phyloP scores from a whole-genome alignment of 768 basidiomycete genomes.

The Pleurotus citrinopileatus region DNA sequence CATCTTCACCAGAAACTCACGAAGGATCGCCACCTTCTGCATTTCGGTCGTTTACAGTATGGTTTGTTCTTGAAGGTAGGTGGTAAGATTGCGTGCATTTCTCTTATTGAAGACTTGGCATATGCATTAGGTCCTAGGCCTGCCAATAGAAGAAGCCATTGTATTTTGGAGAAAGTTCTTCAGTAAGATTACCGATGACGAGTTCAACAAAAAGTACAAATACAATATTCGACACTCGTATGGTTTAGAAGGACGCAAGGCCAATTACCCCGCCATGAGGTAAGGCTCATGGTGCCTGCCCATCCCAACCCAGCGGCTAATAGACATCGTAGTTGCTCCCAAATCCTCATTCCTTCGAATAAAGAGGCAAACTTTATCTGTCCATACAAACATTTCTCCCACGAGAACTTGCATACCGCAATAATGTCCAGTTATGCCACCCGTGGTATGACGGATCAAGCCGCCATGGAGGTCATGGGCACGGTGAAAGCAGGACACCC shows the following conservation, averaged over 20 bases:
- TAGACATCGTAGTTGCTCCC: conserved; percentile 67
- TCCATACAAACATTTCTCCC: conserved; percentile 87
- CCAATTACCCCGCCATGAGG: conserved; percentile 94
- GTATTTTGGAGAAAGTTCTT: conserved; percentile 93
- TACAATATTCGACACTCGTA: conserved; percentile 97
- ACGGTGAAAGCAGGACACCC: conserved; percentile 79
- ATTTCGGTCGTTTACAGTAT: conserved; percentile 88
- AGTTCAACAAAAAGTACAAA: conserved; percentile 96
- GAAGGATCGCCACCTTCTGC: conserved; percentile 84
- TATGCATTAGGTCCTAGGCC: conserved; percentile 90
- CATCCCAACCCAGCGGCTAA: neutral
- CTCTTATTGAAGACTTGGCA: no score
- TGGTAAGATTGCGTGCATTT: conserved; percentile 2
- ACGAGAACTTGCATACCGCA: conserved; percentile 78
- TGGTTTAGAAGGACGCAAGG: conserved; percentile 91
- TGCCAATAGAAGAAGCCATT: conserved; percentile 93
- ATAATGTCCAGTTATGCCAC: conserved; percentile 67
- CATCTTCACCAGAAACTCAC: conserved; percentile 78
- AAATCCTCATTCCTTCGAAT: conserved; percentile 59
- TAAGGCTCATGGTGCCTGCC: conserved; percentile 26
- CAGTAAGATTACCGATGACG: conserved; percentile 78
- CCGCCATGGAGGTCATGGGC: conserved; percentile 80
- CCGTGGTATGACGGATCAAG: conserved; percentile 59
- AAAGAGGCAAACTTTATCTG: conserved; percentile 63
- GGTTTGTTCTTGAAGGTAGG: conserved; percentile 92